Evolutionary conservation across 164 flowering plant species (phyloP), one percentile per base, ranked within the genome.

Genomic region (Dillenia suffruticosa): DNA sequence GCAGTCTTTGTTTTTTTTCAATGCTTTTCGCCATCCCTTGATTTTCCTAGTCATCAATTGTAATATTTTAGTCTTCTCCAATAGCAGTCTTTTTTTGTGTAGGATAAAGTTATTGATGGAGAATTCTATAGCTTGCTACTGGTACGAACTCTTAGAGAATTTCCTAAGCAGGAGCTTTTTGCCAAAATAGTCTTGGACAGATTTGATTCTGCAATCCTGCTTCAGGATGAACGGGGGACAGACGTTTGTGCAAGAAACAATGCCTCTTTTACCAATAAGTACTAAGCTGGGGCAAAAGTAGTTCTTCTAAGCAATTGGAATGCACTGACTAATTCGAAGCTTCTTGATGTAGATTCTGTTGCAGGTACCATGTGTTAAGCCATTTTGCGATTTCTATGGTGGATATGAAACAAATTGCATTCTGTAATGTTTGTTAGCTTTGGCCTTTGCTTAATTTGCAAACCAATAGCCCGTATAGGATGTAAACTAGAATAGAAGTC

Each of bases 161-260:
- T 79, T 68, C 90, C 92, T 0, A 76, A 53, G 69, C 78, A 83
- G 67, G 75, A 83, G 64, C 88, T 92, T 49, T 55, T 58, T 58
- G 79, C 72, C 45, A 89, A 84, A 72, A 75, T 84, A 68, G 90
- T 82, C 32, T 62, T 89, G 88, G 95, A 89, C 50, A 80, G 96
- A 64, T 81, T 87, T 75, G 96, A 92, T 75, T 73, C 88, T 46
- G 57, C 70, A 49, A 24, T 81, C 51, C 63, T 89, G 68, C 77
- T 84, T 44, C 24, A 9, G 16, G 72, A 74, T 62, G 63, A 46
- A 19, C 51, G 49, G 51, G 70, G 69, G 26, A 50, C 13, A 7
- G 64, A 58, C 24, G 48, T 51, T 62, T 57, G 48, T 44, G 73
- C 74, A 17, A 58, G 58, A 32, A 49, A 70, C 40, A 73, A 54